These are phyloP conservation scores for Lanmaoa pseudosensibilis DNA, from an alignment of 768 basidiomycete genomes.

Conservation along the genomic window DNA sequence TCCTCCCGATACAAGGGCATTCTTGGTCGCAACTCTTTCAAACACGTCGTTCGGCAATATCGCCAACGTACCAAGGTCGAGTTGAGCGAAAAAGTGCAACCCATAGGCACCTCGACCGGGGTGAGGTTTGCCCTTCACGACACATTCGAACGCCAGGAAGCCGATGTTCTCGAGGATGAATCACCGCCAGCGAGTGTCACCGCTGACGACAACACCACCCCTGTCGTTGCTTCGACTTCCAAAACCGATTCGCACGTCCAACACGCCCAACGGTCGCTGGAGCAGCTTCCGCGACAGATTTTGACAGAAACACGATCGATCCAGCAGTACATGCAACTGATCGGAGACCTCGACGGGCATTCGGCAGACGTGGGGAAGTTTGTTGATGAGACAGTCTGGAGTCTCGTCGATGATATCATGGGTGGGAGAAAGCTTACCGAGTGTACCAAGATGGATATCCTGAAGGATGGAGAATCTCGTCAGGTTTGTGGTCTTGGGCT, in stretches of 20 bases:
- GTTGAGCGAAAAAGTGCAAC: slow-evolving; percentile 14
- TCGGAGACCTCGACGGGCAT: slow-evolving; percentile 15
- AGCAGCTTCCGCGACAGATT: slow-evolving; percentile 41
- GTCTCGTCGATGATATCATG: slow-evolving; percentile 43
- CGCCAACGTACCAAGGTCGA: slow-evolving; percentile 28
- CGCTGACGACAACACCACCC: not conserved
- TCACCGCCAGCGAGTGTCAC: not conserved
- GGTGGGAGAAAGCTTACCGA: slow-evolving; percentile 34
- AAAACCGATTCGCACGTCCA: slow-evolving; percentile 5
- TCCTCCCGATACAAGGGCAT: slow-evolving; percentile 62
- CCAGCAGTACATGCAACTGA: slow-evolving; percentile 42
- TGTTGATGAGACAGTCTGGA: slow-evolving; percentile 26
- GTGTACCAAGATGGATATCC: slow-evolving; percentile 39
- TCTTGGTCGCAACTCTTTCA: slow-evolving; percentile 47
- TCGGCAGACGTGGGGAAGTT: slow-evolving; percentile 1
- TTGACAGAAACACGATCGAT: slow-evolving; percentile 39
- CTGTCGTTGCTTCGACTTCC: slow-evolving; percentile 4
- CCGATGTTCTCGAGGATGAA: not conserved
- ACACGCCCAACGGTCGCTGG: slow-evolving; percentile 33
- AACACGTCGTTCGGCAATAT: slow-evolving; percentile 47
- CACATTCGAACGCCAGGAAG: not conserved
- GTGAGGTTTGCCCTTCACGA: not conserved
- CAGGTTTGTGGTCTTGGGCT: slow-evolving; percentile 33
- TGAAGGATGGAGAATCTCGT: slow-evolving; percentile 43
- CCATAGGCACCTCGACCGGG: not conserved